Base-by-base conservation (phyloP, 176 grass and related monocot species). In the Carex scoparia region DNA sequence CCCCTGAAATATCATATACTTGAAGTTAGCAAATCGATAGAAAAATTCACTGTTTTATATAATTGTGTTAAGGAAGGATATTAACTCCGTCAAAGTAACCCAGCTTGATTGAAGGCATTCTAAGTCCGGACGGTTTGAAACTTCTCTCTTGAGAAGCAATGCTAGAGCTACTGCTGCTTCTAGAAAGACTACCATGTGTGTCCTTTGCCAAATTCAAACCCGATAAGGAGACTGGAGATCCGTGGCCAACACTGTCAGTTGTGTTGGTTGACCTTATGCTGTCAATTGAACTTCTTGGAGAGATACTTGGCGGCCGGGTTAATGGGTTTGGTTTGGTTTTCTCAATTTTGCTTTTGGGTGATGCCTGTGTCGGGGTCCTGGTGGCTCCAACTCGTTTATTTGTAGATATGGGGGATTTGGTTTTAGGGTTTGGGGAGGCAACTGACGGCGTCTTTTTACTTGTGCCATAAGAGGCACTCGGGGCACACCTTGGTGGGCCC, bases 81-180 rank as follows among this genome's bases (percentile, higher is more conserved):
- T 89, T 71, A 85, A 97, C 95, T 15, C 88, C 86, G 85, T 94
- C 95, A 87, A 97, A 97, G 81, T 91, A 94, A 81, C 95, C 95
- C 60, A 93, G 92, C 58, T 94, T 94, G 1, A 87, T 88, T 60
- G 82, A 88, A 55, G 95, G 95, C 91, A 86, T 87, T 33, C 90
- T 81, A 64, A 97, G 86, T 13, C 92, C 95, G 0, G 91, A 87
- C 79, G 92, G 95, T 58, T 90, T 97, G 79, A 84, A 48, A 72
- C 37, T 84, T 89, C 85, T 89, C 83, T 87, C 87, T 37, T 84
- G 71, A 65, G 87, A 63, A 54, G 62, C 35, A 81, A 79, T 61
- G 69, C 84, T 86, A n/a, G 84, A 86, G 38, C 65, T 83, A 86
- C 84, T 86, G 69, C 56, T 79, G 73, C 71, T 86, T 83, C 81